A percentile compares a stretch with the other conserved stretches of the same genome.
phyloP scores from a whole-genome alignment of 1,284 basidiomycete species.

The Malassezia dermatis region DNA sequence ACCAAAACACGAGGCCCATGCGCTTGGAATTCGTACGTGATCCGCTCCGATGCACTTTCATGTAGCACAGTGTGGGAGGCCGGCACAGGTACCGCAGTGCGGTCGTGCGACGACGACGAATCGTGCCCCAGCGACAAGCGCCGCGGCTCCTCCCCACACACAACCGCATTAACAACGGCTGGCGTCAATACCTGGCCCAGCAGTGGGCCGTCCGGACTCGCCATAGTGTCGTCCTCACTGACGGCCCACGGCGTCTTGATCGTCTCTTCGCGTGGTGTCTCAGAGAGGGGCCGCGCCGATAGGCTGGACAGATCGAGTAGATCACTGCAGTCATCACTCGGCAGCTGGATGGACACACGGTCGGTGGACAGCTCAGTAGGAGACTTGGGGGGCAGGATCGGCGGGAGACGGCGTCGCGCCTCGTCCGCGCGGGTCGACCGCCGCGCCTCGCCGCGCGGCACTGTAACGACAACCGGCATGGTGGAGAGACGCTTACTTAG shows the following conservation, averaged over 20 bases:
- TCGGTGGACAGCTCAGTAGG: background rate
- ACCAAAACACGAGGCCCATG: background rate
- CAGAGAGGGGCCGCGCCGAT: background rate
- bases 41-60: background rate
- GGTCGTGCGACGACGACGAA: background rate
- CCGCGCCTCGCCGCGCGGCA: constrained; percentile 4
- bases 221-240: background rate
- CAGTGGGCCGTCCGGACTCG: background rate
- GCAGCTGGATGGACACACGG: background rate
- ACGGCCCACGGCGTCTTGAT: background rate
- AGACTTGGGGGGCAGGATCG: background rate
- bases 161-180: no score
- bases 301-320: background rate
- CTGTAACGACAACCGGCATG: background rate
- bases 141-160: background rate
- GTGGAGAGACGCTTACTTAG: background rate
- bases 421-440: background rate
- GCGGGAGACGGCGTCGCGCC: background rate
- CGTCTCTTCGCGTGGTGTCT: background rate
- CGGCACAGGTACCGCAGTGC: background rate
- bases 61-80: background rate
- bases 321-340: background rate
- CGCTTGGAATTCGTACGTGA: background rate
- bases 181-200: background rate
- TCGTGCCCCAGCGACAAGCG: background rate